Evolutionary conservation across 2,329 filamentous ascomycete species (phyloP).

Genomic region (Sphaceloma murrayae): DNA sequence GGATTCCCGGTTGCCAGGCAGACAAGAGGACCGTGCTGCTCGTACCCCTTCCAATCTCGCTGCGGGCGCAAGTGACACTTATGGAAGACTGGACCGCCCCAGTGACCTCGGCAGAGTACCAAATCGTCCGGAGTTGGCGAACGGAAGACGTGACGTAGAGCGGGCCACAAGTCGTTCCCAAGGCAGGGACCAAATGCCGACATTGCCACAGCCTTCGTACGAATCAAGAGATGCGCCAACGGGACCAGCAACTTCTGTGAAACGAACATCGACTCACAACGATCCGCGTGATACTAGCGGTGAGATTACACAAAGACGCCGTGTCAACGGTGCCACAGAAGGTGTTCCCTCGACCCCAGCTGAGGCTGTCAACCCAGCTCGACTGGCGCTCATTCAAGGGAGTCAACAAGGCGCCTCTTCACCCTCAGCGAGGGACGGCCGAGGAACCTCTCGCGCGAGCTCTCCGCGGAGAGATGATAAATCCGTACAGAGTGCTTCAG

Average conservation of each 20-base stretch:
- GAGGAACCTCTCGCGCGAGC: slow-evolving; percentile 22
- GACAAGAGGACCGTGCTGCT: slow-evolving; percentile 28
- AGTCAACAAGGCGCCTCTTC: slow-evolving; percentile 25
- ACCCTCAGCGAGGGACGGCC: slow-evolving; percentile 21
- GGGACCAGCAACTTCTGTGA: not conserved
- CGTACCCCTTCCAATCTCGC: not conserved
- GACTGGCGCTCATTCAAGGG: slow-evolving; percentile 34
- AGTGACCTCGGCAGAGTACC: slow-evolving; percentile 26
- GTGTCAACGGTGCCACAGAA: not conserved
- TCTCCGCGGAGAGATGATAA: slow-evolving; percentile 29
- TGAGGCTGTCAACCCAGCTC: slow-evolving; percentile 33
- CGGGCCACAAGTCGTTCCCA: too few species aligned
- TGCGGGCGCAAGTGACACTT: slow-evolving; percentile 22
- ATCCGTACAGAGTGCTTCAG: slow-evolving; percentile 29
- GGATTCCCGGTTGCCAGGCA: slow-evolving; percentile 20
- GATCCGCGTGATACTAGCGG: too few species aligned
- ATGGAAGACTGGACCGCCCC: slow-evolving; percentile 38
- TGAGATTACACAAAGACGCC: not conserved
- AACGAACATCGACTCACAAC: too few species aligned
- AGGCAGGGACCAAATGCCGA: too few species aligned
- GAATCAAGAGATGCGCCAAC: slow-evolving; percentile 1
- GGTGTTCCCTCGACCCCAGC: not conserved
- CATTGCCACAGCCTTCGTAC: not conserved
- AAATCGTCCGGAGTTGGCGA: not conserved
- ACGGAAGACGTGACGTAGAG: slow-evolving; percentile 24